phyloP scores from a whole-genome alignment of 2,329 filamentous ascomycete genomes.

The Stromatinia cepivora region DNA sequence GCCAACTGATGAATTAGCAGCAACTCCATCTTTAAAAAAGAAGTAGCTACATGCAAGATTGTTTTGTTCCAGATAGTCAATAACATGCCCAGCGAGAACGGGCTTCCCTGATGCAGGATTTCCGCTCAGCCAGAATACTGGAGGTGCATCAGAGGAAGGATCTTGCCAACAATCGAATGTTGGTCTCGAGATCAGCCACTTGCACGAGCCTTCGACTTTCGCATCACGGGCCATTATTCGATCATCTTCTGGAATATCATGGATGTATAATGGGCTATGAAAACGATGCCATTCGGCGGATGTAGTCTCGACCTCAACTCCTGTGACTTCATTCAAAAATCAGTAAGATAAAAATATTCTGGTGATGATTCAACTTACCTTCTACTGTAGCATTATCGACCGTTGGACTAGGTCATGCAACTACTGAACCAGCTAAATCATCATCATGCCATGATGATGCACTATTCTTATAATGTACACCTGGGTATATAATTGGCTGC shows the following conservation, averaged over 20 bases:
- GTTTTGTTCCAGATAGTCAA: neutral
- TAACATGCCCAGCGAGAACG: neutral
- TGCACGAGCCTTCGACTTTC: neutral
- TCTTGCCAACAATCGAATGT: constrained; percentile 39
- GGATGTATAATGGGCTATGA: neutral
- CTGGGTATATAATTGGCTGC: no score
- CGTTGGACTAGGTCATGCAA: no score
- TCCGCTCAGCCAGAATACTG: neutral
- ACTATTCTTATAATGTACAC: no score
- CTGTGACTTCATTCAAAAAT: neutral
- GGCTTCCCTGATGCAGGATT: neutral
- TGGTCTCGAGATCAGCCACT: constrained; percentile 29
- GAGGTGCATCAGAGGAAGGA: neutral
- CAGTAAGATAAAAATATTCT: neutral
- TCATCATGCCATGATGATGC: no score
- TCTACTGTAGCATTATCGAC: constrained; percentile 32
- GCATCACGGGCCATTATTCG: neutral
- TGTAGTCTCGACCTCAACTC: neutral
- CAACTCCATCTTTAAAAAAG: constrained; percentile 26
- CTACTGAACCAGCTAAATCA: no score
- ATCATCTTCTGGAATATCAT: neutral
- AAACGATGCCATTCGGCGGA: neutral
- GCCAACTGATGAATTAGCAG: neutral
- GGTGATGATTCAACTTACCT: neutral
- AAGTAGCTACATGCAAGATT: neutral